Evolutionary conservation across 2,329 filamentous ascomycete species (phyloP).

Genomic region (Pseudogymnoascus sp.): DNA sequence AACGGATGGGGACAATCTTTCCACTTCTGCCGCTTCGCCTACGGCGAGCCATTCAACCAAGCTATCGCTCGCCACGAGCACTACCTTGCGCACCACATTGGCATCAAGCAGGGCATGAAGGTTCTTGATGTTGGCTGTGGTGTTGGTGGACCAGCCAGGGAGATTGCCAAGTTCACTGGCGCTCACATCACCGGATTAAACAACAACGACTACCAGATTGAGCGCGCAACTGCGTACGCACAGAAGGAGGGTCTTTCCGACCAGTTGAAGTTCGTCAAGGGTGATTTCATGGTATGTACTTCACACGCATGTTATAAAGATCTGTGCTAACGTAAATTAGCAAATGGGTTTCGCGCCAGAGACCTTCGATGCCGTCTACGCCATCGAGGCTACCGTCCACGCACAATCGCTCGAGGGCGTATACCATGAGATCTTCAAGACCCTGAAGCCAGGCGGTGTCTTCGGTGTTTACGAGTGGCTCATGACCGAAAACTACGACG

Average conservation of each 20-base stretch:
- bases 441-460: slow-evolving; percentile 88
- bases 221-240: slow-evolving; percentile 82
- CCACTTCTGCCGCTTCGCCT: slow-evolving; percentile 92
- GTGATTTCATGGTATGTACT: slow-evolving; percentile 75
- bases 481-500: slow-evolving; percentile 94
- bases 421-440: slow-evolving; percentile 89
- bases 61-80: slow-evolving; percentile 96
- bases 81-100: slow-evolving; percentile 86
- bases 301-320: background rate
- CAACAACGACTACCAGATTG: slow-evolving; percentile 99
- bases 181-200: slow-evolving; percentile 86
- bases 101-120: slow-evolving; percentile 76
- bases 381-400: slow-evolving; percentile 94
- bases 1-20: slow-evolving; percentile 95
- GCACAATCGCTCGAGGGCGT: slow-evolving; percentile 85
- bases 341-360: slow-evolving; percentile 94
- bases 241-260: slow-evolving; percentile 69
- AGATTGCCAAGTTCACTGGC: slow-evolving; percentile 93
- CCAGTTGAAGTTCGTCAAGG: slow-evolving; percentile 83
- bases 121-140: slow-evolving; percentile 96
- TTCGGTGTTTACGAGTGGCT: slow-evolving; percentile 99
- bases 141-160: slow-evolving; percentile 87
- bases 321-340: slow-evolving; percentile 32
- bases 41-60: slow-evolving; percentile 79
- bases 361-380: slow-evolving; percentile 89